These are phyloP conservation scores for Globisporangium paddicum DNA, from an alignment of 352 stramenopile species.

Conservation along the genomic window DNA sequence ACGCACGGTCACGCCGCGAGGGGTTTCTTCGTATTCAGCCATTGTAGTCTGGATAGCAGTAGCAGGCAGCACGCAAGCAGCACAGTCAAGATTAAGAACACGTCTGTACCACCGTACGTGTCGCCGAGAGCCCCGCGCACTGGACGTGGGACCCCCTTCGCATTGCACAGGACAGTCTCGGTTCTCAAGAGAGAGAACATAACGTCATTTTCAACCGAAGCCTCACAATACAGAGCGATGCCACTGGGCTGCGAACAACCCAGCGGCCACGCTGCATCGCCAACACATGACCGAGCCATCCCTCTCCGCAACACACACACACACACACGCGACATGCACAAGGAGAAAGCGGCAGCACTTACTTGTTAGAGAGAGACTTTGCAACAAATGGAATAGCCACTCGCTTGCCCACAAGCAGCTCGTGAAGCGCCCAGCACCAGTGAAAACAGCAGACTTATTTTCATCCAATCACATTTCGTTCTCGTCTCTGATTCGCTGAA, in stretches of 20 bases:
- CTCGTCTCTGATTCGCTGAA: constrained; percentile 17
- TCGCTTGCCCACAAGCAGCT: not conserved
- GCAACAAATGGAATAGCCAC: constrained; percentile 63
- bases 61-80: constrained; percentile 4
- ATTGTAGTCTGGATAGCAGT: constrained; percentile 55
- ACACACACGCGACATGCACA: constrained; percentile 12
- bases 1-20: constrained; percentile 94
- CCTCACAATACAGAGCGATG: constrained; percentile 14
- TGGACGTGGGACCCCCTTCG: constrained; percentile 20
- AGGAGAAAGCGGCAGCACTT: constrained; percentile 35
- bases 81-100: constrained; percentile 77
- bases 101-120: constrained; percentile 86
- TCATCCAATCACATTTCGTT: constrained; percentile 10
- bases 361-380: constrained; percentile 86
- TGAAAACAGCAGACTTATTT: constrained; percentile 25
- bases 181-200: constrained; percentile 78
- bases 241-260: not conserved
- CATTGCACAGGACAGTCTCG: constrained; percentile 87
- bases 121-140: constrained; percentile 29
- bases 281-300: not conserved
- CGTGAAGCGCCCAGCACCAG: constrained; percentile 25
- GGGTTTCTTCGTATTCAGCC: constrained; percentile 80
- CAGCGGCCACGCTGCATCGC: not conserved
- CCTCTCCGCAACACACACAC: not conserved
- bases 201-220: constrained; percentile 44